Conservation (phyloP, 2,329 filamentous ascomycete genomes). For the Beauveria bassiana region DNA sequence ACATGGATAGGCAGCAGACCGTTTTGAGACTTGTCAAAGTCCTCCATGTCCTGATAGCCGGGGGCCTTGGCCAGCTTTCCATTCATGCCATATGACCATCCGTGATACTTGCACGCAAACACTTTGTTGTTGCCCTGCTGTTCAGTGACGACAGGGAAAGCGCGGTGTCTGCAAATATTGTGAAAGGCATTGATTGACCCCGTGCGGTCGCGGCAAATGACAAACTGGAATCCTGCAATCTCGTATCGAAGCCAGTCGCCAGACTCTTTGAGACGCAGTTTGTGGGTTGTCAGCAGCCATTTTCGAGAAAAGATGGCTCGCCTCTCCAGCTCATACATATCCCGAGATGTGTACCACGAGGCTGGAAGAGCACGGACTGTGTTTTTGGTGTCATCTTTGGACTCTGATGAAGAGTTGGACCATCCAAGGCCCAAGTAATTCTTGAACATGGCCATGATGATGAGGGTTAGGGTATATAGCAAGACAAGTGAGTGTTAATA, state of each 20-base stretch:
- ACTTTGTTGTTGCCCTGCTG: slow-evolving; percentile 39
- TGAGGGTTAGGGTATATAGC: neutral
- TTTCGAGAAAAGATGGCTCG: slow-evolving; percentile 42
- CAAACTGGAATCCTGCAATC: slow-evolving; percentile 44
- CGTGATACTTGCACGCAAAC: slow-evolving; percentile 50
- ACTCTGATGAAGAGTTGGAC: slow-evolving; percentile 6
- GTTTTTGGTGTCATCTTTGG: slow-evolving; percentile 9
- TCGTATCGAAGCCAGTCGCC: slow-evolving; percentile 46
- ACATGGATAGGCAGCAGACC: slow-evolving; percentile 42
- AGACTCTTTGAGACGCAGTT: slow-evolving; percentile 35
- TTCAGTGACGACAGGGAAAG: slow-evolving; percentile 44
- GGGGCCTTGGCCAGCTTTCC: slow-evolving; percentile 50
- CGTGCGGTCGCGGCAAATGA: slow-evolving; percentile 38
- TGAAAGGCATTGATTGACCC: slow-evolving; percentile 46
- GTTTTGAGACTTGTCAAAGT: slow-evolving; percentile 45
- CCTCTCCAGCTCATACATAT: slow-evolving; percentile 42
- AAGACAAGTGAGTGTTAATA: neutral
- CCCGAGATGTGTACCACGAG: slow-evolving; percentile 37
- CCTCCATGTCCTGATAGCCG: slow-evolving; percentile 42
- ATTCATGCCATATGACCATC: slow-evolving; percentile 48
- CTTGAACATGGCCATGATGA: slow-evolving; percentile 9
- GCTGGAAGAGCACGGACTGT: slow-evolving; percentile 29
- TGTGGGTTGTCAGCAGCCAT: slow-evolving; percentile 43
- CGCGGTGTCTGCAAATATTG: slow-evolving; percentile 51
- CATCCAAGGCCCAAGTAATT: slow-evolving; percentile 7